Base-by-base conservation (phyloP, 2,329 filamentous ascomycete genomes). In the Colletotrichum liriopes region DNA sequence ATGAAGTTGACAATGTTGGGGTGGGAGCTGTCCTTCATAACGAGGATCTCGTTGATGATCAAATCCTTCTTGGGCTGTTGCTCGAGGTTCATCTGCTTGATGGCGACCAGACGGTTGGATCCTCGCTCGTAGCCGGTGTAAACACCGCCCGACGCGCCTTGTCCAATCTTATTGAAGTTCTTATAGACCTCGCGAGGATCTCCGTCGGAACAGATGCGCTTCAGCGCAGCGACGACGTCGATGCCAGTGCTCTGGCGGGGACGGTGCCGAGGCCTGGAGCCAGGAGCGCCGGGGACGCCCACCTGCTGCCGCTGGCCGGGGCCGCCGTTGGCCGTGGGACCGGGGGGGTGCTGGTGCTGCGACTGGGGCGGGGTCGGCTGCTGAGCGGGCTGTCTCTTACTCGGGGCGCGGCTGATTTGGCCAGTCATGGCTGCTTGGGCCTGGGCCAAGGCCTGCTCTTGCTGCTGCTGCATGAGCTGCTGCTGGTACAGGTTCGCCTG, bases 1-100 rank as follows among this genome's bases (percentile, higher is more conserved):
- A 98, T 96, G 83, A 98, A 99, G 83, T 99, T 99, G 84, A 99
- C 96, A 83, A 99, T 97, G 81, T 98, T 98, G 78, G 95, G 96
- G 81, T 99, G 96, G 71, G 94, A 96, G 86, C 95, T 98, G 79
- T 98, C 96, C 85, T 97, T 98, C 96, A 99, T 99, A 71, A 99
- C 96, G 71, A 99, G 84, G 76, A 99, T 99, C 81, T 99, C 96
- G 82, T 99, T 99, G 84, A 99, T 98, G 79, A 99, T 99, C 60
- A 98, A 86, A 78, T 99, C 96, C 83, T 99, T 99, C 89, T 98
- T 98, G 2, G 96, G 96, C 79, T 99, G 96, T 83, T 98, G 93
- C 82, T 98, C 96, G 67, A 99, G 86, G 76, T 98, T 98, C 96
- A 99, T 99, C 86, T 99, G 96, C 86, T 99, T 99, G 84, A 99